A percentile compares a stretch with the other conserved stretches of the same genome.
Conservation (phyloP, 1,284 basidiomycete genomes). For the Violaceomyces palustris region DNA sequence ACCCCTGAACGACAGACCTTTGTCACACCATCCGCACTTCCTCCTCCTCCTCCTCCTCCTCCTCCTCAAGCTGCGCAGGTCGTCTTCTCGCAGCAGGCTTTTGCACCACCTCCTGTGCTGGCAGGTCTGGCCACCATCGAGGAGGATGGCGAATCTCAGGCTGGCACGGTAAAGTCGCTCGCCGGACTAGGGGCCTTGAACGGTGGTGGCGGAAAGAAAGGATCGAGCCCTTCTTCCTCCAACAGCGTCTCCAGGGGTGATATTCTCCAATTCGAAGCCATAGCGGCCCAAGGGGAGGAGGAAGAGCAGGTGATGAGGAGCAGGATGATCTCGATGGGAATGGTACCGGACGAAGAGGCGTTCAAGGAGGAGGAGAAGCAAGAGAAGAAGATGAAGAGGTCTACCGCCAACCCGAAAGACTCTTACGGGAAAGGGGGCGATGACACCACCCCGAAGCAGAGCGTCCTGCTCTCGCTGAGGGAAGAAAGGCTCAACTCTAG, state of each 20-base stretch:
- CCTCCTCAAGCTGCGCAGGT: too few relatives aligned
- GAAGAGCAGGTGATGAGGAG: slow-evolving; percentile 33
- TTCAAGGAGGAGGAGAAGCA: too few relatives aligned
- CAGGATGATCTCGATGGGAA: slow-evolving; percentile 24
- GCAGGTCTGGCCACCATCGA: slow-evolving; percentile 37
- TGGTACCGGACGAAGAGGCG: slow-evolving; percentile 30
- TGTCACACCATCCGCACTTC: too few relatives aligned
- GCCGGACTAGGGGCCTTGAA: slow-evolving; percentile 15
- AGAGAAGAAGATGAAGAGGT: too few relatives aligned
- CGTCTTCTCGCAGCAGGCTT: background rate
- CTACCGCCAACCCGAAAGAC: too few relatives aligned
- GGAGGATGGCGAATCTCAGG: slow-evolving; percentile 38
- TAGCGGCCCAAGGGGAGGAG: slow-evolving; percentile 34
- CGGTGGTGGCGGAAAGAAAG: slow-evolving; percentile 8
- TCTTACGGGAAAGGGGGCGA: too few relatives aligned
- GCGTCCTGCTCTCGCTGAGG: too few relatives aligned
- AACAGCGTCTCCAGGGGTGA: slow-evolving; percentile 33
- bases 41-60: too few relatives aligned
- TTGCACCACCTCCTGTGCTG: background rate
- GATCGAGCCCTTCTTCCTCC: slow-evolving; percentile 10
- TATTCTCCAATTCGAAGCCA: slow-evolving; percentile 36
- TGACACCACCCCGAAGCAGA: too few relatives aligned
- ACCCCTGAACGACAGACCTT: too few relatives aligned
- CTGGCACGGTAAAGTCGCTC: slow-evolving; percentile 36
- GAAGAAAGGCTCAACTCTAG: slow-evolving; percentile 3